Conservation (phyloP, 768 basidiomycete species). For the Termitomyces sp. region DNA sequence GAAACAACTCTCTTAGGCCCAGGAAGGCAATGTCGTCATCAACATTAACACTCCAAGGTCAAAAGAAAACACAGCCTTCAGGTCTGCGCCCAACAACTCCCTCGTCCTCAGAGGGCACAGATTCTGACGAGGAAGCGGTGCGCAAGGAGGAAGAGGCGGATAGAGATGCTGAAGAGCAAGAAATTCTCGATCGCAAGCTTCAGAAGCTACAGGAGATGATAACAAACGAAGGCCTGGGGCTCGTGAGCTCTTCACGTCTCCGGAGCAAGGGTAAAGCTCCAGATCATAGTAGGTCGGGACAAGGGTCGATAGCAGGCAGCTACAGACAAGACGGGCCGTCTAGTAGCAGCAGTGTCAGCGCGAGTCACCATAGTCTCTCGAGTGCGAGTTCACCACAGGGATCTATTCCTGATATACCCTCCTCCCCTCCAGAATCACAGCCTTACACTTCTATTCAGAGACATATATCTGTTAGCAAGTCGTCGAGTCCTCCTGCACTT, state of each 20-base stretch:
- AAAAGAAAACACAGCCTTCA: slow-evolving; percentile 34
- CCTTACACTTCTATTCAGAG: slow-evolving; percentile 50
- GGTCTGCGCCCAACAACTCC: slow-evolving; percentile 43
- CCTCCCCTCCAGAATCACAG: slow-evolving; percentile 58
- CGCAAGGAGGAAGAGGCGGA: slow-evolving; percentile 70
- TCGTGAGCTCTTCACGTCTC: slow-evolving; percentile 46
- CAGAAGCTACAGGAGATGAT: slow-evolving; percentile 68
- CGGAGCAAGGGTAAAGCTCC: slow-evolving; percentile 38
- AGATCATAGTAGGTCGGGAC: slow-evolving; percentile 42
- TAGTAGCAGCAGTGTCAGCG: slow-evolving; percentile 41
- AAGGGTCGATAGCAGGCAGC: slow-evolving; percentile 32
- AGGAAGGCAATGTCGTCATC: slow-evolving; percentile 68
- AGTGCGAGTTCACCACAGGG: slow-evolving; percentile 72
- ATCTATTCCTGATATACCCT: slow-evolving; percentile 81
- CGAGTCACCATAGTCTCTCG: slow-evolving; percentile 66
- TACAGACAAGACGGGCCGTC: slow-evolving; percentile 39
- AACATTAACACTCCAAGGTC: slow-evolving; percentile 63
- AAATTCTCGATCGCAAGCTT: slow-evolving; percentile 64
- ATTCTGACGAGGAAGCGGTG: slow-evolving; percentile 61
- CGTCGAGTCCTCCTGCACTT: slow-evolving; percentile 58
- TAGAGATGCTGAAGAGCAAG: slow-evolving; percentile 62
- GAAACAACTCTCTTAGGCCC: slow-evolving; percentile 46
- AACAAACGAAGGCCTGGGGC: slow-evolving; percentile 69
- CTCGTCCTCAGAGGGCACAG: slow-evolving; percentile 49
- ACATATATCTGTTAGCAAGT: slow-evolving; percentile 52